Evolutionary conservation across 208 protist genomes (phyloP).

Genomic region (Porcisia hertigi): DNA sequence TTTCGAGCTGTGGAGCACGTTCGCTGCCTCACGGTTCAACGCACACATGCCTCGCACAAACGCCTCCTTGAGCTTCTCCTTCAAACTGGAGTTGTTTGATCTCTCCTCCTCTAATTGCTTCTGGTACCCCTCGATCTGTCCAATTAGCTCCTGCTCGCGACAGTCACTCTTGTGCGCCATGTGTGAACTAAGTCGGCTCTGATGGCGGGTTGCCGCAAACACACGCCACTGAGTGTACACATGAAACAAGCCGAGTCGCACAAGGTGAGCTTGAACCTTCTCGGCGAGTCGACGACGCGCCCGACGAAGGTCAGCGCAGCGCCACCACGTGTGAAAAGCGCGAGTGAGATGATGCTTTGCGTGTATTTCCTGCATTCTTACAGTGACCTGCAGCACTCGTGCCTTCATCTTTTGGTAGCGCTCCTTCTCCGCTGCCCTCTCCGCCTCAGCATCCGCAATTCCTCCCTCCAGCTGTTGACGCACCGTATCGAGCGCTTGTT

Average conservation of each 20-base stretch:
- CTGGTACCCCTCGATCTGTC: slow-evolving; percentile 40
- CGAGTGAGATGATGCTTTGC: neutral
- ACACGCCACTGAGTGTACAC: slow-evolving; percentile 64
- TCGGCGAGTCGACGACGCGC: slow-evolving; percentile 16
- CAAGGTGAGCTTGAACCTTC: slow-evolving; percentile 7
- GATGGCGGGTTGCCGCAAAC: slow-evolving; percentile 41
- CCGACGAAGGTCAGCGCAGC: slow-evolving; percentile 26
- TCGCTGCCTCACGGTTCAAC: slow-evolving; percentile 90
- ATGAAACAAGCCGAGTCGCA: slow-evolving; percentile 25
- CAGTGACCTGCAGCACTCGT: slow-evolving; percentile 5
- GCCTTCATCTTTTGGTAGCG: slow-evolving; percentile 5
- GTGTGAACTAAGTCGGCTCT: slow-evolving; percentile 27
- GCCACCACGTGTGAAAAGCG: slow-evolving; percentile 41
- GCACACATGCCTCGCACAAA: slow-evolving; percentile 89
- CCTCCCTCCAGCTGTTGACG: slow-evolving; percentile 5
- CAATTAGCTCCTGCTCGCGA: slow-evolving; percentile 48
- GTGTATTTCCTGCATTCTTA: slow-evolving; percentile 7
- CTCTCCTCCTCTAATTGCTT: slow-evolving; percentile 36
- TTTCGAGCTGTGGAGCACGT: slow-evolving; percentile 62
- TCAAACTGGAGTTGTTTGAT: slow-evolving; percentile 43
- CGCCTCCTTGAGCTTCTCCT: slow-evolving; percentile 70
- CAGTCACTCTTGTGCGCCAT: slow-evolving; percentile 29
- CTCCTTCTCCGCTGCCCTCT: neutral
- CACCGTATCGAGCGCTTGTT: slow-evolving; percentile 6
- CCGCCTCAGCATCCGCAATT: neutral